phyloP scores from a whole-genome alignment of 179 eudicot species.

The Pouteria campechiana region DNA sequence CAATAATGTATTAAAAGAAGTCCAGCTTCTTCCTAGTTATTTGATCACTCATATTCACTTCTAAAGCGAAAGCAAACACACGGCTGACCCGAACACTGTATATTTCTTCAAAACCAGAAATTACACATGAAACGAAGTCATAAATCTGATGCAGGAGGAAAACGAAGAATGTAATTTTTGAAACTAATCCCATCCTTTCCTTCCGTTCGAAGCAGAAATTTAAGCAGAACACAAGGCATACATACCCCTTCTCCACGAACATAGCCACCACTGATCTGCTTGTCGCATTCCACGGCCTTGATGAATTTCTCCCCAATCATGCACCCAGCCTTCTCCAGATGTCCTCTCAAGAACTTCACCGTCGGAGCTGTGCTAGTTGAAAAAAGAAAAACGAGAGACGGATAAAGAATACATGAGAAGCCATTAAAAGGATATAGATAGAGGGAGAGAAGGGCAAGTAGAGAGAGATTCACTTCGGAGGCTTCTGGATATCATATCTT shows the following conservation, averaged over 20 bases:
- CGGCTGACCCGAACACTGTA: too few relatives aligned
- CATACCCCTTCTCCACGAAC: slow-evolving; percentile 54
- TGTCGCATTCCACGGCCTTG: slow-evolving; percentile 45
- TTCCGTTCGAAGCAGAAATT: too few relatives aligned
- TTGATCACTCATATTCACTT: too few relatives aligned
- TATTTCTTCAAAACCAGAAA: too few relatives aligned
- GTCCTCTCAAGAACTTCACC: slow-evolving; percentile 63
- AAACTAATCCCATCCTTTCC: too few relatives aligned
- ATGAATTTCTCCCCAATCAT: slow-evolving; percentile 50
- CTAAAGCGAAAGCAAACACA: too few relatives aligned
- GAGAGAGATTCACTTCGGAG: slow-evolving; percentile 26
- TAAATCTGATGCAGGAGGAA: too few relatives aligned
- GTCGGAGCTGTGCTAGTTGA: slow-evolving; percentile 37
- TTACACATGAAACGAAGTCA: too few relatives aligned
- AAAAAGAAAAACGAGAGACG: background rate
- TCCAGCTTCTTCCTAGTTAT: too few relatives aligned
- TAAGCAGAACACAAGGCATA: background rate
- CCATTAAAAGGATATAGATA: background rate
- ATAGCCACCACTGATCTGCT: slow-evolving; percentile 46
- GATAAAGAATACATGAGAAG: background rate
- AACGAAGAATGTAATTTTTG: too few relatives aligned
- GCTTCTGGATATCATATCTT: slow-evolving; percentile 41
- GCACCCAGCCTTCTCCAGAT: slow-evolving; percentile 72
- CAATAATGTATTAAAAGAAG: too few relatives aligned
- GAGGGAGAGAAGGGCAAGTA: background rate